Evolutionary conservation across 176 grass and related monocot species (phyloP).

Genomic region (Zoysia japonica): DNA sequence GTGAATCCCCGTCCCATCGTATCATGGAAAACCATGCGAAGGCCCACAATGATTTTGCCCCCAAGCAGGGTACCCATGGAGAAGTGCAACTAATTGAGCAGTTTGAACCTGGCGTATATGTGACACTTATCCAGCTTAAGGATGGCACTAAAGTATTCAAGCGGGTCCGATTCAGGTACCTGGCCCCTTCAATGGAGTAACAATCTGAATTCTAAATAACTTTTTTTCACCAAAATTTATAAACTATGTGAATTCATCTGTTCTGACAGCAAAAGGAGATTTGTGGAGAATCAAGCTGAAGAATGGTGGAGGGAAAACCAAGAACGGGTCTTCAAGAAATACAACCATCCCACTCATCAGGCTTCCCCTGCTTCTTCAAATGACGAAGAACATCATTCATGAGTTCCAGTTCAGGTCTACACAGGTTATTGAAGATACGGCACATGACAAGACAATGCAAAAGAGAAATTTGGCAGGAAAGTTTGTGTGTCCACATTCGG

Average conservation of each 20-base stretch:
- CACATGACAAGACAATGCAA: background rate
- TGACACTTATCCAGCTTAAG: slow-evolving; percentile 54
- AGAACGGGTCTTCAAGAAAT: slow-evolving; percentile 63
- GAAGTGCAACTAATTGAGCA: slow-evolving; percentile 71
- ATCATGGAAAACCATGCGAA: slow-evolving; percentile 40
- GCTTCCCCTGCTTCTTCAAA: background rate
- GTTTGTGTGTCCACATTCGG: background rate
- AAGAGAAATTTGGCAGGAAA: slow-evolving; percentile 13
- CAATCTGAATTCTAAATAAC: slow-evolving; percentile 2
- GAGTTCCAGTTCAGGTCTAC: slow-evolving; percentile 1
- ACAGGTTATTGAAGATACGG: background rate
- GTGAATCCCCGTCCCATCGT: slow-evolving; percentile 34
- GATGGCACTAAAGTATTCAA: slow-evolving; percentile 68
- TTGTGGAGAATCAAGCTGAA: slow-evolving; percentile 54
- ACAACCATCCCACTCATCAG: slow-evolving; percentile 38
- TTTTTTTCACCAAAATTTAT: background rate
- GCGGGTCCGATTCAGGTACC: slow-evolving; percentile 67
- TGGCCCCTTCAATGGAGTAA: too few species aligned
- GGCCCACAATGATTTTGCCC: slow-evolving; percentile 35
- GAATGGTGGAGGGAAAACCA: slow-evolving; percentile 78
- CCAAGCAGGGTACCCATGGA: slow-evolving; percentile 41
- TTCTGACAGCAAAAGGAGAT: slow-evolving; percentile 58
- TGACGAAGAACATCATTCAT: slow-evolving; percentile 39
- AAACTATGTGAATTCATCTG: background rate
- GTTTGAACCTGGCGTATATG: slow-evolving; percentile 91